Percentiles rank a stretch among this genome's conserved stretches.
Conservation (phyloP, 1,284 basidiomycete species). For the Marasmius fiardii region DNA sequence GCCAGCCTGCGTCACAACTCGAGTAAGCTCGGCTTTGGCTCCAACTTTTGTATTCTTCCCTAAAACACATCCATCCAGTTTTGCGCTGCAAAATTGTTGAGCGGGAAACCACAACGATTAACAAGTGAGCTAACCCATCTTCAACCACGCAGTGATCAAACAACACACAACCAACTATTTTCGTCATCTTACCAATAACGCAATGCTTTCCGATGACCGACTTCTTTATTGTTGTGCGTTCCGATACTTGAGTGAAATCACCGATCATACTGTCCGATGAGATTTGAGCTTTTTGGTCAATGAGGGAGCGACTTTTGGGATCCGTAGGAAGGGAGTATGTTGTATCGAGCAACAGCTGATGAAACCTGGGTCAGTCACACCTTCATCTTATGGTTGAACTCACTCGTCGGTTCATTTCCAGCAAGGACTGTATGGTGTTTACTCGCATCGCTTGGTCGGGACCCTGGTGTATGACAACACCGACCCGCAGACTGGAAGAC, state of each 20-base stretch:
- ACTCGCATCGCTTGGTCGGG: slow-evolving; percentile 70
- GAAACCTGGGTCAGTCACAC: slow-evolving; percentile 4
- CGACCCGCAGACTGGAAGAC: slow-evolving; percentile 53
- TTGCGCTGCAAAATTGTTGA: slow-evolving; percentile 53
- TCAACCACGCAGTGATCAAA: slow-evolving; percentile 88
- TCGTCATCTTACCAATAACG: slow-evolving; percentile 82
- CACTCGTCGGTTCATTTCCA: slow-evolving; percentile 82
- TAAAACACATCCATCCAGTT: slow-evolving; percentile 87
- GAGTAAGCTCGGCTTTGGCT: slow-evolving; percentile 72
- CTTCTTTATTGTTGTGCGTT: slow-evolving; percentile 85
- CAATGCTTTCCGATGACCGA: slow-evolving; percentile 89
- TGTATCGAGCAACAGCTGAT: slow-evolving; percentile 49
- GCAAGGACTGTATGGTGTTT: slow-evolving; percentile 80
- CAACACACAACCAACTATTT: slow-evolving; percentile 83
- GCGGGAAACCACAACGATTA: background rate
- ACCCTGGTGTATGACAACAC: slow-evolving; percentile 55
- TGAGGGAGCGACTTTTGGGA: slow-evolving; percentile 56
- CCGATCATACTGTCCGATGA: slow-evolving; percentile 85
- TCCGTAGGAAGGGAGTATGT: slow-evolving; percentile 56
- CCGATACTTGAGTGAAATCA: slow-evolving; percentile 78
- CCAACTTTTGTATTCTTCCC: slow-evolving; percentile 83
- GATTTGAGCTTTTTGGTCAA: slow-evolving; percentile 81
- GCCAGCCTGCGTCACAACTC: slow-evolving; percentile 87
- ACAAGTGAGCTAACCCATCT: slow-evolving; percentile 62
- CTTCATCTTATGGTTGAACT: slow-evolving; percentile 18